These are phyloP conservation scores for Coemansia sp. DNA, from an alignment of 192 early-diverging fungal species.

Conservation along the genomic window DNA sequence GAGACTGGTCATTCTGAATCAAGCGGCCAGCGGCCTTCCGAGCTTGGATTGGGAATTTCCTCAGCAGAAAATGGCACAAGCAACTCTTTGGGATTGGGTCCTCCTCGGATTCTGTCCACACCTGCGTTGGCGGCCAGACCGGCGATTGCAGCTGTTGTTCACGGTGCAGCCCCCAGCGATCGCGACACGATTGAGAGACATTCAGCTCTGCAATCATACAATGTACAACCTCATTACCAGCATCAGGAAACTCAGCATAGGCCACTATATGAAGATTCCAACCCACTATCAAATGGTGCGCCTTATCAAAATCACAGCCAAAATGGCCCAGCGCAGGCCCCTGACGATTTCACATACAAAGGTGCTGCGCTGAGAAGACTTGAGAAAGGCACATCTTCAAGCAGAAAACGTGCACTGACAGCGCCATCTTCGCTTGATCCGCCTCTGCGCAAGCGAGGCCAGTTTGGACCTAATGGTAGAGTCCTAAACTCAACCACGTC, in stretches of 20 bases:
- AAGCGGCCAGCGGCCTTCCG: background rate
- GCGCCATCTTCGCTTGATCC: constrained; percentile 49
- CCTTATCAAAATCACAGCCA: too few relatives aligned
- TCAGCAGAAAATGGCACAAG: background rate
- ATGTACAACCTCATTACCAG: background rate
- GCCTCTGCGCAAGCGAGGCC: constrained; percentile 12
- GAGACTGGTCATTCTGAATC: background rate
- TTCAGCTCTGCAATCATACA: too few relatives aligned
- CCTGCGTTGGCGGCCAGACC: constrained; percentile 18
- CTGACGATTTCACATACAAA: constrained; percentile 39
- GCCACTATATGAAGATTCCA: too few relatives aligned
- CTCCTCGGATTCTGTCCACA: constrained; percentile 29
- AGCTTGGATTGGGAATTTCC: constrained; percentile 36
- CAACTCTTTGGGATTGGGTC: background rate
- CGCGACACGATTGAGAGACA: too few relatives aligned
- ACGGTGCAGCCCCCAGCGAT: background rate
- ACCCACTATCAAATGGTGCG: too few relatives aligned
- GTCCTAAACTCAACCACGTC: constrained; percentile 11
- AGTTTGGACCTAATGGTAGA: constrained; percentile 10
- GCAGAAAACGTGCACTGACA: constrained; percentile 49
- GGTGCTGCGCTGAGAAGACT: constrained; percentile 44
- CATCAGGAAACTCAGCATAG: background rate
- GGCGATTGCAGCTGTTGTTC: constrained; percentile 4
- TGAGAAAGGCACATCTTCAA: constrained; percentile 21
- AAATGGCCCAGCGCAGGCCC: too few relatives aligned